Conservation (phyloP, 2,329 filamentous ascomycete species). For the Talaromyces albobiverticillius region DNA sequence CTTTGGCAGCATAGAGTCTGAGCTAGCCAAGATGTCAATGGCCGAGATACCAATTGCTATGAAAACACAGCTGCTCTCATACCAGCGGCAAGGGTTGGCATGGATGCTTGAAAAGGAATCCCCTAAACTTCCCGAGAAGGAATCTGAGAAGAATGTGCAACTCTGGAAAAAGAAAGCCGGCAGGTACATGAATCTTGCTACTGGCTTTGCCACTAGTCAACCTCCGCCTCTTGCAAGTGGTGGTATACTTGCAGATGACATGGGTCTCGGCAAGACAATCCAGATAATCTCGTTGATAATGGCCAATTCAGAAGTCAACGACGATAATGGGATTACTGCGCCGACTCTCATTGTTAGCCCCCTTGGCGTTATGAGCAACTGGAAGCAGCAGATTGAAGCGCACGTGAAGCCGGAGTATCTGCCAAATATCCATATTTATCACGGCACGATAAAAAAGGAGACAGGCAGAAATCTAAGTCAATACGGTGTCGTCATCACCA, state of each 20-base stretch:
- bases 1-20: conserved; percentile 68
- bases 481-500: conserved; percentile 78
- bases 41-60: conserved; percentile 66
- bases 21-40: conserved; percentile 68
- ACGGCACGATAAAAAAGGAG: conserved; percentile 61
- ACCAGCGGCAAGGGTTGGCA: conserved; percentile 73
- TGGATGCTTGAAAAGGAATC: conserved; percentile 79
- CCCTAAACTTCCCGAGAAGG: conserved; percentile 60
- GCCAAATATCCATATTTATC: conserved; percentile 70
- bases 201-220: conserved; percentile 59
- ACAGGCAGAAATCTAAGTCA: conserved; percentile 56
- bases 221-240: conserved; percentile 69
- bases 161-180: conserved; percentile 65
- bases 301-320: conserved; percentile 46
- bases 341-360: conserved; percentile 78
- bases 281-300: conserved; percentile 80
- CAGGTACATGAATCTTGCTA: conserved; percentile 66
- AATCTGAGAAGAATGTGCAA: conserved; percentile 65
- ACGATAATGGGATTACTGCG: conserved; percentile 49
- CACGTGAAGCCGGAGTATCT: conserved; percentile 65
- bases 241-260: conserved; percentile 86
- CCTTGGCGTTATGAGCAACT: conserved; percentile 86
- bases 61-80: conserved; percentile 68
- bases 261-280: conserved; percentile 88
- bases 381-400: conserved; percentile 72